A percentile compares a stretch with the other conserved stretches of the same genome.
These are phyloP conservation scores for Cylindrotheca closterium DNA, from an alignment of 108 stramenopile genomes.

Conservation along the genomic window DNA sequence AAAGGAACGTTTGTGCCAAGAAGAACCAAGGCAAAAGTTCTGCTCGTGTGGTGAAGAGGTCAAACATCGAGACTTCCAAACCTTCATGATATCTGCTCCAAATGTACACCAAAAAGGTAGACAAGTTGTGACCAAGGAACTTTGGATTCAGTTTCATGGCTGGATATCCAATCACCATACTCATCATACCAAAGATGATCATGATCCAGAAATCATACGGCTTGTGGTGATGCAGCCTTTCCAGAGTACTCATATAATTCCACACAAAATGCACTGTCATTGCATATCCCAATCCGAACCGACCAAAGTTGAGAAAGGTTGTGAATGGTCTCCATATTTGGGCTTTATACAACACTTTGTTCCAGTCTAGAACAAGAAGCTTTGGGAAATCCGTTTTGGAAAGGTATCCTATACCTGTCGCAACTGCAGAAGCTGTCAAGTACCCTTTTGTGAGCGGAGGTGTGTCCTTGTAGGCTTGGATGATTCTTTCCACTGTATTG, in stretches of 20 bases:
- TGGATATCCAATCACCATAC: constrained; percentile 81
- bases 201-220: constrained; percentile 96
- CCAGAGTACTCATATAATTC: constrained; percentile 96
- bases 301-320: constrained; percentile 89
- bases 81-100: constrained; percentile 96
- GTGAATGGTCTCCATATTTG: constrained; percentile 92
- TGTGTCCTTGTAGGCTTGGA: constrained; percentile 70
- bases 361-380: constrained; percentile 80
- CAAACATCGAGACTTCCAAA: constrained; percentile 92
- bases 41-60: constrained; percentile 82
- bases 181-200: constrained; percentile 79
- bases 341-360: constrained; percentile 47
- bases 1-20: constrained; percentile 88
- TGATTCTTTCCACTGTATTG: constrained; percentile 47
- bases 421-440: constrained; percentile 68
- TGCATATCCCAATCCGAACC: constrained; percentile 77
- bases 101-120: constrained; percentile 92
- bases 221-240: constrained; percentile 83
- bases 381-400: constrained; percentile 79
- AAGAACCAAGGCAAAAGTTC: constrained; percentile 89
- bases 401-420: constrained; percentile 62
- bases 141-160: constrained; percentile 64
- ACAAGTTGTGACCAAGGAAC: constrained; percentile 93
- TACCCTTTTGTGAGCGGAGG: constrained; percentile 90
- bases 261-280: constrained; percentile 92